A percentile compares a stretch with the other conserved stretches of the same genome.
These are phyloP conservation scores for Actinidia arguta DNA, from an alignment of 179 eudicot species.

Conservation along the genomic window DNA sequence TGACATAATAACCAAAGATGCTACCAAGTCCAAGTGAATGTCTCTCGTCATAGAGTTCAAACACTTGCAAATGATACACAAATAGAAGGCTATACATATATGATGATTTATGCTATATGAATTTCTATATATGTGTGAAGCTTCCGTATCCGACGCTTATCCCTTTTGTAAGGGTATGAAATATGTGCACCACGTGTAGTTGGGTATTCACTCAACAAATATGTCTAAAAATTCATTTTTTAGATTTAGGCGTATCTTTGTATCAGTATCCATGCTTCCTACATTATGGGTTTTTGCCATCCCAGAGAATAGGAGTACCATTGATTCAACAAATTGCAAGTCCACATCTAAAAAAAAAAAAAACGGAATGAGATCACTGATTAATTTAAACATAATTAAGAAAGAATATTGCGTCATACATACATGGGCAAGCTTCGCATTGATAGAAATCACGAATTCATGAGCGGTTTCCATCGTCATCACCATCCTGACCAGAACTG, in stretches of 20 bases:
- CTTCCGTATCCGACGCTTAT: too few relatives aligned
- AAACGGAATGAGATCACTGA: background rate
- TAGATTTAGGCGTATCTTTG: too few relatives aligned
- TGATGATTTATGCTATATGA: background rate
- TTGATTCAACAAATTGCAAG: background rate
- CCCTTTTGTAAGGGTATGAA: too few relatives aligned
- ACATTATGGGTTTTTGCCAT: too few relatives aligned
- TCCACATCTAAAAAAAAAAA: background rate
- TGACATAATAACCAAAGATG: too few relatives aligned
- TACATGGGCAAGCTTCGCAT: conserved; percentile 25
- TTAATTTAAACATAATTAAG: too few relatives aligned
- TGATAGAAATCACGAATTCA: background rate
- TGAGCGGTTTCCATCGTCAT: background rate
- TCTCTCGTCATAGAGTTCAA: background rate
- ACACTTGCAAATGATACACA: background rate
- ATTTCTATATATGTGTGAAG: too few relatives aligned
- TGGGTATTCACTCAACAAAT: too few relatives aligned
- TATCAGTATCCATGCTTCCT: too few relatives aligned
- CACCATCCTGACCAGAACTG: background rate
- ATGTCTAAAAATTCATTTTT: too few relatives aligned
- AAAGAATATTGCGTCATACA: background rate
- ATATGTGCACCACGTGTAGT: too few relatives aligned
- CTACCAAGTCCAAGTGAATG: background rate
- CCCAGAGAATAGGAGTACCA: too few relatives aligned
- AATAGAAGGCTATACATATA: background rate